Evolutionary conservation across 441 rosid species (phyloP).

Genomic region (Euphorbia corollata): DNA sequence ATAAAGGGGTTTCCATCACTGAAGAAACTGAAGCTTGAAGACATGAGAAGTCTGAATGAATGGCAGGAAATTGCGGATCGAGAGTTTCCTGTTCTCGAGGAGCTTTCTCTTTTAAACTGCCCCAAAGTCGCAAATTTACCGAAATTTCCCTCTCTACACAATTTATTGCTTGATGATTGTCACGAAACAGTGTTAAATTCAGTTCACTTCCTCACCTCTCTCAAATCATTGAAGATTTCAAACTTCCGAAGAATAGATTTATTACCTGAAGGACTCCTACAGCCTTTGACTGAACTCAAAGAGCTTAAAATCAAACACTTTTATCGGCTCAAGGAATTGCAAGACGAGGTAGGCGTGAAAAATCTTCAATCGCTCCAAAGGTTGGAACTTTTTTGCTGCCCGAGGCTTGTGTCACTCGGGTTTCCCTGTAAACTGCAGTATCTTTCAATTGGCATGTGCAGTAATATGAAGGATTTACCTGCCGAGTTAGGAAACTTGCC

Average conservation of each 20-base stretch:
- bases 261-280: slow-evolving; percentile 16
- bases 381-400: slow-evolving; percentile 20
- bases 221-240: slow-evolving; percentile 15
- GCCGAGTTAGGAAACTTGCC: slow-evolving; percentile 7
- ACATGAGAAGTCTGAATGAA: slow-evolving; percentile 23
- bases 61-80: slow-evolving; percentile 24
- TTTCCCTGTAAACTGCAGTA: slow-evolving; percentile 13
- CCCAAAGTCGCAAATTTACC: slow-evolving; percentile 14
- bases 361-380: slow-evolving; percentile 15
- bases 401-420: slow-evolving; percentile 20
- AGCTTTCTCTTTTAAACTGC: slow-evolving; percentile 16
- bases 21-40: slow-evolving; percentile 19
- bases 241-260: slow-evolving; percentile 14
- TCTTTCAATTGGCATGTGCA: slow-evolving; percentile 21
- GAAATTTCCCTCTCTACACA: slow-evolving; percentile 15
- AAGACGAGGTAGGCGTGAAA: slow-evolving; percentile 16
- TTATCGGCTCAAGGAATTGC: slow-evolving; percentile 13
- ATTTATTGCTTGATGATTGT: slow-evolving; percentile 15
- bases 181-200: slow-evolving; percentile 13
- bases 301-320: slow-evolving; percentile 18
- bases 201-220: slow-evolving; percentile 16
- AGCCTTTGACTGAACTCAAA: slow-evolving; percentile 11
- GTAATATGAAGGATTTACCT: slow-evolving; percentile 18
- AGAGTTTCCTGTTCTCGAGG: slow-evolving; percentile 15
- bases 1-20: slow-evolving; percentile 18